phyloP scores from a whole-genome alignment of 805 yeast species.

The Wickerhamomyces bovis region DNA sequence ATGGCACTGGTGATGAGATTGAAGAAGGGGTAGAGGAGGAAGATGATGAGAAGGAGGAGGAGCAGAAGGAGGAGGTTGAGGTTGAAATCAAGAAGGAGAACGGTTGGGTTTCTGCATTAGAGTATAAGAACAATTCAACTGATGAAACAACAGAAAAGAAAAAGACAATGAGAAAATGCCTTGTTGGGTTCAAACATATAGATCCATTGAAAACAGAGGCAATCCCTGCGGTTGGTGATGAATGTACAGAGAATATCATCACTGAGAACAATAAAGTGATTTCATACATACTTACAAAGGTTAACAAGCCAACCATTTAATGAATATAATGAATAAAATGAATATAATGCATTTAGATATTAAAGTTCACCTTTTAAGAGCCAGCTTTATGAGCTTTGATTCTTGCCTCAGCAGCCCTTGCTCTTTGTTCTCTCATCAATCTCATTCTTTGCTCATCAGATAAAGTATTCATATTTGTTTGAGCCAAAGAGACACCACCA shows the following conservation, averaged over 20 bases:
- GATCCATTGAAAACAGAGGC: conserved; percentile 34
- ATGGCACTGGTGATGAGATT: conserved; percentile 43
- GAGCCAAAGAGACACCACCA: conserved; percentile 25
- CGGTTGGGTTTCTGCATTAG: conserved; percentile 21
- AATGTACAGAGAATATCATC: conserved; percentile 27
- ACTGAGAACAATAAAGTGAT: conserved; percentile 23
- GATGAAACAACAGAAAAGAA: conserved; percentile 26
- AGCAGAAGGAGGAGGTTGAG: conserved; percentile 2
- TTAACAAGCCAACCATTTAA: conserved; percentile 23
- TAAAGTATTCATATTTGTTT: conserved; percentile 51
- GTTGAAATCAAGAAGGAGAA: conserved; percentile 3
- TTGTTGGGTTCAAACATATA: conserved; percentile 57
- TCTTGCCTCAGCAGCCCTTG: conserved; percentile 94
- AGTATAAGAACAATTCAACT: conserved; percentile 8
- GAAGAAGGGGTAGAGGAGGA: conserved; percentile 13
- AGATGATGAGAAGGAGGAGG: conserved; percentile 14
- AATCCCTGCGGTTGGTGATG: conserved; percentile 25
- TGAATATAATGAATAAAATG: too few relatives aligned
- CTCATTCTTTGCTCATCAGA: conserved; percentile 68
- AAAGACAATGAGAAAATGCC: conserved; percentile 48
- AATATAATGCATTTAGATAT: background rate
- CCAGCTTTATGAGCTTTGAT: conserved; percentile 27
- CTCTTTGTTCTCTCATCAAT: conserved; percentile 89
- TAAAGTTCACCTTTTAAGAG: conserved; percentile 10
- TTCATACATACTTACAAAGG: conserved; percentile 37